A percentile compares a stretch with the other conserved stretches of the same genome.
These are phyloP conservation scores for Carex littledalei DNA, from an alignment of 176 grass and related monocot species.

Conservation along the genomic window DNA sequence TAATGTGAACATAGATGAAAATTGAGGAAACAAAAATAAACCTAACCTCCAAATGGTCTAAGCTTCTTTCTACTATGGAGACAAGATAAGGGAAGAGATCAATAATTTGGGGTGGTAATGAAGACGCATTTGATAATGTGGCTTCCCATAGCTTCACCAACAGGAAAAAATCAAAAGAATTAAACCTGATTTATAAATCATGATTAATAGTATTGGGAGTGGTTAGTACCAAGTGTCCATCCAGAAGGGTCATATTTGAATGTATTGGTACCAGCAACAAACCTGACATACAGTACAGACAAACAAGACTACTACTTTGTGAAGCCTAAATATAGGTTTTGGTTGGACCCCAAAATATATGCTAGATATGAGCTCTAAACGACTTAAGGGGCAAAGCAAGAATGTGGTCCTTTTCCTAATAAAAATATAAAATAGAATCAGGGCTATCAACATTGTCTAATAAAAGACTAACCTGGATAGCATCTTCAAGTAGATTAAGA, in stretches of 20 bases:
- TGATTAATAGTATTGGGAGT: not conserved
- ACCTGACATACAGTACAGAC: not conserved
- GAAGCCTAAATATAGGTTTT: not conserved
- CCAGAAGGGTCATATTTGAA: not conserved
- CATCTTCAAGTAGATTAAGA: slow-evolving; percentile 99
- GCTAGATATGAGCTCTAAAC: not conserved
- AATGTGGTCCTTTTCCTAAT: not conserved
- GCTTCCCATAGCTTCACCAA: slow-evolving; percentile 85
- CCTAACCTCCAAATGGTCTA: slow-evolving; percentile 88
- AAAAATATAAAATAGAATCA: too few species aligned
- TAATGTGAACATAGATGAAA: not conserved
- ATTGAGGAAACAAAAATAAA: slow-evolving; percentile 1
- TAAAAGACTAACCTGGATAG: slow-evolving; percentile 62
- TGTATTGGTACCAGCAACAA: not conserved
- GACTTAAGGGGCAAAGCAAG: not conserved
- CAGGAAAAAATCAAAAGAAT: slow-evolving; percentile 6
- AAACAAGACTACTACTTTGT: not conserved
- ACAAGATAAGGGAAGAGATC: slow-evolving; percentile 90
- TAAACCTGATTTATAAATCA: not conserved
- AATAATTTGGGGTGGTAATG: slow-evolving; percentile 72
- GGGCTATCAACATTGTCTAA: not conserved
- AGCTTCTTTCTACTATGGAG: slow-evolving; percentile 81
- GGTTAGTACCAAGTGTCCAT: not conserved
- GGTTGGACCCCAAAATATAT: not conserved
- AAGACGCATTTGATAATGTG: slow-evolving; percentile 76